Conservation (phyloP, 805 yeast species). For the Pichia heedii region DNA sequence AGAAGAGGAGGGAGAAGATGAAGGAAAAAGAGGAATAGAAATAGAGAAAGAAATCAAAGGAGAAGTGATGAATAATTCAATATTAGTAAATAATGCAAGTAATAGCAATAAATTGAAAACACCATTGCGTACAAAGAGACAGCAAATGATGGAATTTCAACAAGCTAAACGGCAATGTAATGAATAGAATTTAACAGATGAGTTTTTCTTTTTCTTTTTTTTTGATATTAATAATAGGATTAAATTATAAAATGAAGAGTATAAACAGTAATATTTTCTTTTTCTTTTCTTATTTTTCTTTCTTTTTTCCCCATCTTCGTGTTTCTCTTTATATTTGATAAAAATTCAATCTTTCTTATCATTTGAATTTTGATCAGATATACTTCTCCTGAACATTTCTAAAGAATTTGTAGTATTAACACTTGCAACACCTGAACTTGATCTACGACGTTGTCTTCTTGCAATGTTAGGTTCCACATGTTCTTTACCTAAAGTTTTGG, state of each 20-base stretch:
- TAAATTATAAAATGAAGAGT: neutral
- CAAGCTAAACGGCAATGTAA: neutral
- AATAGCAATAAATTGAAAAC: neutral
- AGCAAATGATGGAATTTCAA: neutral
- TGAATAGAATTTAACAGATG: neutral
- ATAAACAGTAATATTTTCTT: no score
- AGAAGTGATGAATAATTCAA: neutral
- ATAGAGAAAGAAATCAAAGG: no score
- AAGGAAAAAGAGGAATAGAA: neutral
- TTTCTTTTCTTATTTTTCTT: no score
- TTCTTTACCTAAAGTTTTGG: slow-evolving; percentile 60
- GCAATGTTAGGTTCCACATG: slow-evolving; percentile 78
- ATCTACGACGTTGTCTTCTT: slow-evolving; percentile 78
- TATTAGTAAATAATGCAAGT: no score
- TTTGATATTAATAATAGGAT: neutral
- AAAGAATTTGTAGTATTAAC: slow-evolving; percentile 29
- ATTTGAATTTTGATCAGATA: slow-evolving; percentile 12
- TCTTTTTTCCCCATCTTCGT: no score
- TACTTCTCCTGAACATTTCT: slow-evolving; percentile 37
- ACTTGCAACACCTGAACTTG: slow-evolving; percentile 31
- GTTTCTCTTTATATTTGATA: neutral
- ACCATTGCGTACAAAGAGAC: neutral
- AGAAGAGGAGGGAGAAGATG: neutral
- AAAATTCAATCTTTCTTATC: neutral
- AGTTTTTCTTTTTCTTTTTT: no score